These are phyloP conservation scores for Zygosaccharomyces kombuchaensis DNA, from an alignment of 805 yeast genomes.

Conservation along the genomic window DNA sequence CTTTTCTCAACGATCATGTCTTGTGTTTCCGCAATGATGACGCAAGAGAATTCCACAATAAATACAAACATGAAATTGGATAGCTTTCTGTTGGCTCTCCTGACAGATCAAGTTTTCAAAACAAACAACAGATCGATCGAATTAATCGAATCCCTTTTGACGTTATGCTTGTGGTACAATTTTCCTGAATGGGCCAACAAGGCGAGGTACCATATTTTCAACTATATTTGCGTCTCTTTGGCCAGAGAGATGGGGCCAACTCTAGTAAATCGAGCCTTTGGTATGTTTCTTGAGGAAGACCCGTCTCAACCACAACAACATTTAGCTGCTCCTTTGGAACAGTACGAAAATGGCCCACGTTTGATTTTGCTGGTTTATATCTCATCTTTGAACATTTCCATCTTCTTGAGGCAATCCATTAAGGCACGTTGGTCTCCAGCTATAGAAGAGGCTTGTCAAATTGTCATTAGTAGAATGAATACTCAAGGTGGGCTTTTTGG, in stretches of 20 bases:
- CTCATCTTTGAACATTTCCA: constrained; percentile 56
- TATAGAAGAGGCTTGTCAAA: constrained; percentile 21
- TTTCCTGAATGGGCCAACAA: constrained; percentile 78
- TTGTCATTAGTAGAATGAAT: constrained; percentile 3
- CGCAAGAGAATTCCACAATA: constrained; percentile 29
- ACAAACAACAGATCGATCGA: constrained; percentile 69
- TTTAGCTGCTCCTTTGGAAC: constrained; percentile 24
- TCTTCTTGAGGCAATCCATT: constrained; percentile 60
- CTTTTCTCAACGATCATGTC: constrained; percentile 64
- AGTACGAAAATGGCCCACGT: constrained; percentile 22
- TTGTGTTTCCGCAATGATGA: constrained; percentile 46
- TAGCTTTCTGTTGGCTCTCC: constrained; percentile 46
- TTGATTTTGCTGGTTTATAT: constrained; percentile 50
- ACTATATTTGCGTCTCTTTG: constrained; percentile 59
- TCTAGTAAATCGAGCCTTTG: constrained; percentile 44
- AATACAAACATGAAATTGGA: constrained; percentile 48
- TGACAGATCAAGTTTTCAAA: constrained; percentile 57
- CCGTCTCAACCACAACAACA: constrained; percentile 13
- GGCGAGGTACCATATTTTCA: constrained; percentile 69
- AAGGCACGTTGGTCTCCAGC: constrained; percentile 54
- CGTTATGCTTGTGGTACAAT: constrained; percentile 75
- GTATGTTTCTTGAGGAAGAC: constrained; percentile 24
- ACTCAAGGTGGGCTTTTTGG: constrained; percentile 6
- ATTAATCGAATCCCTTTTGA: constrained; percentile 54
- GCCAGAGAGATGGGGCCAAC: constrained; percentile 72